Percentiles rank a stretch among this genome's conserved stretches.
Evolutionary conservation across 768 basidiomycete species (phyloP).

Genomic region (Hypholoma fasciculare): DNA sequence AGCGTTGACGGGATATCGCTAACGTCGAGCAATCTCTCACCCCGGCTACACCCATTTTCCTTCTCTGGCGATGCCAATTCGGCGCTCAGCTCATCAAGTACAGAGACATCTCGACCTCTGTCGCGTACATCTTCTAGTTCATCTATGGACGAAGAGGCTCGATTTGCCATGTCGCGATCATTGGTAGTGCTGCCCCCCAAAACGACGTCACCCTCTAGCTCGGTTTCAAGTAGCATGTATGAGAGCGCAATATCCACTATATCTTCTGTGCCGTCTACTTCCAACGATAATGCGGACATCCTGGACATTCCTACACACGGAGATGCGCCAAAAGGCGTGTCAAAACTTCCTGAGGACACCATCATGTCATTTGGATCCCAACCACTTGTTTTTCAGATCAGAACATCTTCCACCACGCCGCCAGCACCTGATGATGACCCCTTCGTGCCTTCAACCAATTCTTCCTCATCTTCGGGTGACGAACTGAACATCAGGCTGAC

Average conservation of each 20-base stretch:
- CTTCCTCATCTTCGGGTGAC: conserved; percentile 9
- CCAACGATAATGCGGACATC: not conserved
- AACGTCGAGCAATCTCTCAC: conserved; percentile 31
- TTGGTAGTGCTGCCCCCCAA: conserved; percentile 58
- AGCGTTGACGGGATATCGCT: conserved; percentile 58
- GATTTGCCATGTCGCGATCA: conserved; percentile 75
- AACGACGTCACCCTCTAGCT: conserved; percentile 42
- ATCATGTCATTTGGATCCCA: conserved; percentile 65
- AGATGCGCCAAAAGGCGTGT: not conserved
- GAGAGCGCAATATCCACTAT: conserved; percentile 63
- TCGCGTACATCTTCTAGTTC: conserved; percentile 58
- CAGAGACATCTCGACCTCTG: conserved; percentile 28
- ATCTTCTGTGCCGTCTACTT: not conserved
- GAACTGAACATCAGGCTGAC: conserved; percentile 39
- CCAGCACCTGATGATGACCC: conserved; percentile 16
- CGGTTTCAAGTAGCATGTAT: conserved; percentile 71
- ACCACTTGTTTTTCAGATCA: conserved; percentile 57
- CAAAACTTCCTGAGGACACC: conserved; percentile 33
- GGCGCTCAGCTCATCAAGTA: conserved; percentile 17
- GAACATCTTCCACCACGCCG: conserved; percentile 39
- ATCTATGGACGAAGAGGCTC: conserved; percentile 65
- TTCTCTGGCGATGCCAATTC: conserved; percentile 18
- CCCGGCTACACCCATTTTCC: not conserved
- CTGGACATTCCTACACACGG: not conserved
- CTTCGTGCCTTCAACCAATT: conserved; percentile 11